phyloP scores from a whole-genome alignment of 805 yeast genomes.

The Ogataea saltuana region DNA sequence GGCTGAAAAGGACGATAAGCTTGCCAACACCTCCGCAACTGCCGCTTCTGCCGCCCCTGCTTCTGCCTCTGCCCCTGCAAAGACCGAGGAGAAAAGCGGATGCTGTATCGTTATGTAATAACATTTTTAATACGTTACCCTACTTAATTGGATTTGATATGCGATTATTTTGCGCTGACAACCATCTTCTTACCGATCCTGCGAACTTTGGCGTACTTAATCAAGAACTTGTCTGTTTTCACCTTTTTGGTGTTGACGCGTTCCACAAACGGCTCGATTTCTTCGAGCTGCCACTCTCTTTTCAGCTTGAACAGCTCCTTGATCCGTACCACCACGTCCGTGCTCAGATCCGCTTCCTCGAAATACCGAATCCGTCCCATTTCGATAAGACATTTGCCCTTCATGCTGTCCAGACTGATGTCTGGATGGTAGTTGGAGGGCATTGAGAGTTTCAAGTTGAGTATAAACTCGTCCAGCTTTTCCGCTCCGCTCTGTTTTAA shows the following conservation, averaged over 20 bases:
- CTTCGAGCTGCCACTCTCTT: constrained; percentile 59
- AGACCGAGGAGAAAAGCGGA: constrained; percentile 10
- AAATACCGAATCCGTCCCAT: constrained; percentile 50
- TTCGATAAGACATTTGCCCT: constrained; percentile 36
- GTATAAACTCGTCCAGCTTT: constrained; percentile 52
- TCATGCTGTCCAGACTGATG: constrained; percentile 49
- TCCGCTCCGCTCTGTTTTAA: constrained; percentile 11
- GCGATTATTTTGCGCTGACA: constrained; percentile 17
- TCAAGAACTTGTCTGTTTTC: constrained; percentile 57
- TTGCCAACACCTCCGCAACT: neutral
- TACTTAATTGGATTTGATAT: constrained; percentile 1
- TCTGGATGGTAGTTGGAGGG: constrained; percentile 56
- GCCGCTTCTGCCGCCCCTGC: neutral
- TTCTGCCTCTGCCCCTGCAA: constrained; percentile 1
- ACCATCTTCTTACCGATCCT: constrained; percentile 42
- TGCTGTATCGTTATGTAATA: constrained; percentile 17
- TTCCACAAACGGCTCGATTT: constrained; percentile 61
- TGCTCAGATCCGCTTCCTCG: constrained; percentile 48
- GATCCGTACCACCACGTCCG: constrained; percentile 50
- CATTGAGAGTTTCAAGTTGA: constrained; percentile 61
- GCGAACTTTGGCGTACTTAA: constrained; percentile 62
- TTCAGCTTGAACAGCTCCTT: constrained; percentile 54
- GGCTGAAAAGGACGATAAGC: constrained; percentile 1
- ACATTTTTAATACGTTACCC: too few relatives aligned
- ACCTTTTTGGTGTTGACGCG: constrained; percentile 55